Evolutionary conservation across 2,329 filamentous ascomycete species (phyloP), one percentile per base, ranked within the genome.

Genomic region (Ophiocordyceps camponoti-rufipedis): DNA sequence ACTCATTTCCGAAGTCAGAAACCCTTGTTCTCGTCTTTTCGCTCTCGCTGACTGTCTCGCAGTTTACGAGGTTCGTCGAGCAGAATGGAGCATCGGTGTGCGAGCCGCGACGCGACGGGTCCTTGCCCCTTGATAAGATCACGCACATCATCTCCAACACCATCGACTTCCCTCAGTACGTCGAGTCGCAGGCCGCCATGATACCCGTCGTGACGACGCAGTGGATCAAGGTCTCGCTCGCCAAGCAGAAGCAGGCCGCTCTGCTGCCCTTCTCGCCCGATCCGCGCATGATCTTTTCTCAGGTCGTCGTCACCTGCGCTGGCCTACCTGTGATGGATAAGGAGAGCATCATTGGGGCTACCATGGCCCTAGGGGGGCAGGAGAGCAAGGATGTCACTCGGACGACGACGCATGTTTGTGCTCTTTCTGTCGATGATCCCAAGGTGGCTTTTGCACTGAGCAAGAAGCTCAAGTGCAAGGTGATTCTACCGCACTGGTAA

Each of bases 401-500:
- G 47, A 61, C 81, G 50, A 85, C 85, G 9, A 96, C 91, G 2
- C 91, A 98, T 61, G 75, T 98, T 46, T 89, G 94, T 48, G 85
- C 89, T 5, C 67, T 94, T 49, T 78, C 76, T 5, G 70, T 82
- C 59, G 80, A 88, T 32, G 75, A 88, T 46, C 74, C 78, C 3
- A 86, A 87, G 58, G 83, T 81, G 49, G 57, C 71, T 49, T 58
- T 75, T 45, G 82, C 80, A 1, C 51, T 68, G 41, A 66, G 71
- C 9, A 93, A 80, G 60, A 73, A 72, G 2, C 68, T 85, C 45
- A 78, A 77, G 46, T 78, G 78, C 61, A 88, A 86, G 62, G 82
- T 95, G 48, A 85, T 98, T 16, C 69, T 98, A 45, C 91, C 91
- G 35, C 91, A 96, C 58, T 96, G 91, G 85, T 87, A 65, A 55